Conservation (phyloP, 345 rosid genomes). For the Gossypium australe region DNA sequence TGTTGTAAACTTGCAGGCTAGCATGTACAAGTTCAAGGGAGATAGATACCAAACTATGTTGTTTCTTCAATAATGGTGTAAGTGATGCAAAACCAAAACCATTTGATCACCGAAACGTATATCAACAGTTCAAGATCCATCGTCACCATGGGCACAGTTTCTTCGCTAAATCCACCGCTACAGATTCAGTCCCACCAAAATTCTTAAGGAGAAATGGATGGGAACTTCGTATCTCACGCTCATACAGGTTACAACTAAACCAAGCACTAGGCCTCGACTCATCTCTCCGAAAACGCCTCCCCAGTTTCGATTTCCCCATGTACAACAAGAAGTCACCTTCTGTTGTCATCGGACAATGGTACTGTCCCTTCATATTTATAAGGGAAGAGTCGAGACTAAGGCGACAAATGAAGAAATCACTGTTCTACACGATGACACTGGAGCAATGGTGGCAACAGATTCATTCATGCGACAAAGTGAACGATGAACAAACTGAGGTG, state of each 20-base stretch:
- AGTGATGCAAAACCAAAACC: constrained; percentile 53
- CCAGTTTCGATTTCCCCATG: constrained; percentile 38
- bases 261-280: constrained; percentile 69
- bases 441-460: constrained; percentile 72
- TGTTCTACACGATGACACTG: constrained; percentile 54
- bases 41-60: constrained; percentile 42
- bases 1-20: constrained; percentile 29
- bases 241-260: constrained; percentile 28
- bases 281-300: constrained; percentile 47
- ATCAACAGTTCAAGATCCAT: constrained; percentile 53
- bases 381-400: constrained; percentile 40
- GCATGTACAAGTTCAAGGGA: constrained; percentile 58
- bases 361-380: constrained; percentile 65
- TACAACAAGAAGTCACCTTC: constrained; percentile 32
- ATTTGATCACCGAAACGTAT: constrained; percentile 51
- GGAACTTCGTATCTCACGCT: constrained; percentile 37
- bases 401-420: constrained; percentile 49
- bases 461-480: constrained; percentile 31
- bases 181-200: constrained; percentile 52
- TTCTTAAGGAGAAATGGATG: constrained; percentile 62
- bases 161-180: constrained; percentile 47
- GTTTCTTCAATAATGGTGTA: constrained; percentile 40
- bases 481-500: constrained; percentile 23
- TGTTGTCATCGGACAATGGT: constrained; percentile 63
- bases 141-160: constrained; percentile 37